A percentile compares a stretch with the other conserved stretches of the same genome.
Conservation (phyloP, 164 flowering plant species). For the Cinnamomum micranthum region DNA sequence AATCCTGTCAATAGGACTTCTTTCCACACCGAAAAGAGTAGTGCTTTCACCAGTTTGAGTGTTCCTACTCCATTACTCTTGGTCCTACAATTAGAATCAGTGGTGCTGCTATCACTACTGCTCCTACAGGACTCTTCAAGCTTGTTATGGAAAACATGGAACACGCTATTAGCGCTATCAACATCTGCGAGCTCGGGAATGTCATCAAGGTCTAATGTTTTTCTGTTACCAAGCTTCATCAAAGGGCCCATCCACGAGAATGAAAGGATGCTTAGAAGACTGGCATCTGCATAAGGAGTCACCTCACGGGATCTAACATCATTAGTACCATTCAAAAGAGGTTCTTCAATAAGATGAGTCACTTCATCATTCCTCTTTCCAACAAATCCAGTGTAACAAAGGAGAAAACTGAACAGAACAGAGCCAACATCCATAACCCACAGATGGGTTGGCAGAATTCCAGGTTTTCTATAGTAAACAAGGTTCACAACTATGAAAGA, state of each 20-base stretch:
- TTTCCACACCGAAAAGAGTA: conserved; percentile 37
- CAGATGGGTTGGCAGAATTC: too few relatives aligned
- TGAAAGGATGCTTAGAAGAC: conserved; percentile 29
- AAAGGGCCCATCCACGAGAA: conserved; percentile 46
- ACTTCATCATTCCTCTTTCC: conserved; percentile 11
- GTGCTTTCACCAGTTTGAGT: conserved; percentile 38
- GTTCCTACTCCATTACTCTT: conserved; percentile 24
- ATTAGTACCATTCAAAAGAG: conserved; percentile 21
- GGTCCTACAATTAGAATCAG: background rate
- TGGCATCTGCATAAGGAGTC: conserved; percentile 29
- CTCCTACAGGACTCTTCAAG: conserved; percentile 13
- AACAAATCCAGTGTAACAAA: too few relatives aligned
- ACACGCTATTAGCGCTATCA: conserved; percentile 27
- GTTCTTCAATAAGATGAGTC: conserved; percentile 15
- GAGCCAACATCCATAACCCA: too few relatives aligned
- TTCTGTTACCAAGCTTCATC: conserved; percentile 26
- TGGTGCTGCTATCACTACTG: background rate
- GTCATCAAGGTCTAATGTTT: conserved; percentile 40
- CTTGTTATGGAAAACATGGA: conserved; percentile 18
- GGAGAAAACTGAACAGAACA: too few relatives aligned
- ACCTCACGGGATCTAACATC: conserved; percentile 9
- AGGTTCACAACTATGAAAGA: too few relatives aligned
- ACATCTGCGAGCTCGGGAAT: conserved; percentile 34
- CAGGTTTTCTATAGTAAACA: too few relatives aligned
- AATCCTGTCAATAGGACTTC: conserved; percentile 41